Evolutionary conservation across 345 rosid genomes (phyloP).

Genomic region (Salix koriyanagi): DNA sequence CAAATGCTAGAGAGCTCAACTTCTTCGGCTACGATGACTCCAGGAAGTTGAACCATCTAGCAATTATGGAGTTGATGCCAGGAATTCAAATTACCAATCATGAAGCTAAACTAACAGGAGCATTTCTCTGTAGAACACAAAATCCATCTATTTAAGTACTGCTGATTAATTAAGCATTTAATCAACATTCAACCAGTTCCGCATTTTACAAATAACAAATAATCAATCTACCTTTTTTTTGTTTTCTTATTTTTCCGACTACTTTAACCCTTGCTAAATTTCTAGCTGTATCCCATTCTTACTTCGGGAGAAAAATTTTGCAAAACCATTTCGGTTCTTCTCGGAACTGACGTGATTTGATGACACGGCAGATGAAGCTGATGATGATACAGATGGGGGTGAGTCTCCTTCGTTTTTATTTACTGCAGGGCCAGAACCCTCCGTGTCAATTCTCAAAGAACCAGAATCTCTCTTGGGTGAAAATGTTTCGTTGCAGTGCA

Average conservation of each 20-base stretch:
- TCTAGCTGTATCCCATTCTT: conserved; percentile 87
- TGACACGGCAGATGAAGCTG: conserved; percentile 40
- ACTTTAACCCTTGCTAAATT: conserved; percentile 35
- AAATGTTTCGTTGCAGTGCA: conserved; percentile 44
- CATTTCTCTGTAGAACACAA: background rate
- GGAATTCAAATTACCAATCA: background rate
- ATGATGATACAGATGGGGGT: conserved; percentile 35
- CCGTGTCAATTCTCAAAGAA: conserved; percentile 27
- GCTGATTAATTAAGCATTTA: conserved; percentile 37
- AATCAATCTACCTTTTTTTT: background rate
- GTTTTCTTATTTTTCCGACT: background rate
- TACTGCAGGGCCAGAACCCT: conserved; percentile 19
- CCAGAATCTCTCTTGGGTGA: conserved; percentile 37
- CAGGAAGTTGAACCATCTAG: background rate
- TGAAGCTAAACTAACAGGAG: background rate
- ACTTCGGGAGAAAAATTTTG: conserved; percentile 73
- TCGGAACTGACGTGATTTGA: conserved; percentile 51
- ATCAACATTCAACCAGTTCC: conserved; percentile 17
- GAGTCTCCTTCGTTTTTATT: conserved; percentile 30
- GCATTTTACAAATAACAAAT: conserved; percentile 5
- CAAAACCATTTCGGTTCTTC: conserved; percentile 85
- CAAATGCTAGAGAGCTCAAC: background rate
- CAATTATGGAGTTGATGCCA: background rate
- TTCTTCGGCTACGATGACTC: background rate
- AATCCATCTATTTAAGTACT: background rate